Evolutionary conservation across 345 rosid species (phyloP).

Genomic region (Bretschneidera sinensis): DNA sequence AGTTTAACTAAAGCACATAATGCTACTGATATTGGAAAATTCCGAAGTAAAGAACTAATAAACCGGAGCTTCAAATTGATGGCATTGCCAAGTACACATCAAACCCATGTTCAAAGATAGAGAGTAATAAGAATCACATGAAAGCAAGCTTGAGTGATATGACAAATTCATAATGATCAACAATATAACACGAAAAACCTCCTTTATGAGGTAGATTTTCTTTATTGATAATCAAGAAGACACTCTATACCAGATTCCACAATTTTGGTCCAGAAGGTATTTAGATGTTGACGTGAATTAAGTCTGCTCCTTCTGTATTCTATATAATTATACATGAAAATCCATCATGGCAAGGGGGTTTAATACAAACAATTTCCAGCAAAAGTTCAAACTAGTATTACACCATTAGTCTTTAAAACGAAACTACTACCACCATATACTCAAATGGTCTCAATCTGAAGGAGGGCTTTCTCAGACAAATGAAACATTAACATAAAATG

Average conservation of each 20-base stretch:
- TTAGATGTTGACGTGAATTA: too few relatives aligned
- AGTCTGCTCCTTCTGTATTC: not conserved
- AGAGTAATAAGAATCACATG: not conserved
- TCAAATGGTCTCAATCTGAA: not conserved
- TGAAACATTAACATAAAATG: not conserved
- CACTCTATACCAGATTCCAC: not conserved
- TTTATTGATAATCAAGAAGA: not conserved
- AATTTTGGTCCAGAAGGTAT: too few relatives aligned
- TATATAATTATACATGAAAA: not conserved
- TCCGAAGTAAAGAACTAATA: slow-evolving; percentile 1
- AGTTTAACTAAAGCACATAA: slow-evolving; percentile 8
- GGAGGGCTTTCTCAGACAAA: not conserved
- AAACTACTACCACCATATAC: too few relatives aligned
- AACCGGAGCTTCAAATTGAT: too few relatives aligned
- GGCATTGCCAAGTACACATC: too few relatives aligned
- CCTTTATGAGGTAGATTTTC: too few relatives aligned
- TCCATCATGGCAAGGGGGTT: not conserved
- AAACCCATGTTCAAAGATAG: too few relatives aligned
- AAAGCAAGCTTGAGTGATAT: not conserved
- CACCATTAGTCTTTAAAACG: too few relatives aligned
- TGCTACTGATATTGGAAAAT: slow-evolving; percentile 2
- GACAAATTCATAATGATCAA: not conserved
- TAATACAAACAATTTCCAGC: not conserved
- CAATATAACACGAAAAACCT: too few relatives aligned
- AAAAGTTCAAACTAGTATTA: not conserved